A percentile compares a stretch with the other conserved stretches of the same genome.
Evolutionary conservation across 768 basidiomycete species (phyloP).

Genomic region (Leccinum obscurum): DNA sequence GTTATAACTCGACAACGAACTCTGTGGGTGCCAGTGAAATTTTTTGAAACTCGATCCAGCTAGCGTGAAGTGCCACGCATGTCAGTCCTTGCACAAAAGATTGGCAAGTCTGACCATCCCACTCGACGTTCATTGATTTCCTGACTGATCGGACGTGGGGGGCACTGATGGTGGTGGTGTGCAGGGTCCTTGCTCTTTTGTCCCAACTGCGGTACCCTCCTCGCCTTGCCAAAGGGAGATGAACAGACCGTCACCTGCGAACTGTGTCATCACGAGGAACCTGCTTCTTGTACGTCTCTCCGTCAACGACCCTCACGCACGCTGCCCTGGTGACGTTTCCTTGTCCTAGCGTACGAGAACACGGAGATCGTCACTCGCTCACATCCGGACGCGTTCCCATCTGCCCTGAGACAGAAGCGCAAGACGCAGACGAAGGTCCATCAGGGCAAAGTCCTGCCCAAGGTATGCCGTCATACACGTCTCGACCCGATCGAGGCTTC

Average conservation of each 20-base stretch:
- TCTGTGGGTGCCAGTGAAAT: slow-evolving; percentile 10
- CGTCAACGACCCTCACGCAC: neutral
- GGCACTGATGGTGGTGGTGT: neutral
- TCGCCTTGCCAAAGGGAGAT: slow-evolving; percentile 76
- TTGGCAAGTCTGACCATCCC: slow-evolving; percentile 36
- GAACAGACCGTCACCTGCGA: slow-evolving; percentile 80
- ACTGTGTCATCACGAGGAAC: slow-evolving; percentile 85
- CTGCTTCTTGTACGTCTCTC: slow-evolving; percentile 74
- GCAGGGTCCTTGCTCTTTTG: slow-evolving; percentile 93
- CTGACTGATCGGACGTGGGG: slow-evolving; percentile 1
- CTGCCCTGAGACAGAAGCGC: slow-evolving; percentile 78
- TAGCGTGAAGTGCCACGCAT: slow-evolving; percentile 10
- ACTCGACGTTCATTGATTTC: neutral
- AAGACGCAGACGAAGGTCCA: slow-evolving; percentile 87
- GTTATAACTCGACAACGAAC: slow-evolving; percentile 4
- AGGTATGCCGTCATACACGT: slow-evolving; percentile 50
- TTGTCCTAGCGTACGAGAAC: slow-evolving; percentile 79
- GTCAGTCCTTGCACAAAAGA: slow-evolving; percentile 45
- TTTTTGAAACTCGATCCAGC: slow-evolving; percentile 2
- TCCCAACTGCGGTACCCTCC: slow-evolving; percentile 87
- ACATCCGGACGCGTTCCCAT: slow-evolving; percentile 93
- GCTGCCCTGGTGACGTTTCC: neutral
- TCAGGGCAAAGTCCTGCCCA: slow-evolving; percentile 64
- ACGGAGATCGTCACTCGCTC: slow-evolving; percentile 87
- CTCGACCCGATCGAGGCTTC: neutral